These are phyloP conservation scores for Nannochloropsis gaditana DNA, from an alignment of 108 stramenopile species.

Conservation along the genomic window DNA sequence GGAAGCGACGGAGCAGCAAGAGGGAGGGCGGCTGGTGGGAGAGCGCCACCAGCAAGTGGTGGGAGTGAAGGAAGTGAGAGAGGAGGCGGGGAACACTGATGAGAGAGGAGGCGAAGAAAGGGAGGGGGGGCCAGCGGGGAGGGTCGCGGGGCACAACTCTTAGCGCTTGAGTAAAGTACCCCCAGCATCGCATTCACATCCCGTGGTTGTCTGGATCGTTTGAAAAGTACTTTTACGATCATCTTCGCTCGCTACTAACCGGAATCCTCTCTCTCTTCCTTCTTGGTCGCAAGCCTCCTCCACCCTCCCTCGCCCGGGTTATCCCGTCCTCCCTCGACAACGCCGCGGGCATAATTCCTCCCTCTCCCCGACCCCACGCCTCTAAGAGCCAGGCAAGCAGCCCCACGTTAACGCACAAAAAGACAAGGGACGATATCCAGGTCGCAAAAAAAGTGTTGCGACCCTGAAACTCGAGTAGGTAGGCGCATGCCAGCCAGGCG, in stretches of 20 bases:
- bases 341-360: not conserved
- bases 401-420: conserved; percentile 42
- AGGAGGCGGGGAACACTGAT: not conserved
- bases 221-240: too few relatives aligned
- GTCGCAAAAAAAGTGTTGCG: conserved; percentile 39
- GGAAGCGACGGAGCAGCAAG: not conserved
- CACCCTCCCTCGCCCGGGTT: too few relatives aligned
- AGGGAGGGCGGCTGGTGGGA: not conserved
- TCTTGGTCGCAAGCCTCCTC: not conserved
- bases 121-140: not conserved
- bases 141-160: not conserved
- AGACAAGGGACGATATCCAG: conserved; percentile 46
- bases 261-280: not conserved
- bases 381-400: conserved; percentile 22
- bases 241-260: not conserved
- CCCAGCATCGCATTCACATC: too few relatives aligned
- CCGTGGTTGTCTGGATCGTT: too few relatives aligned
- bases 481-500: conserved; percentile 46
- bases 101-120: not conserved
- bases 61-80: not conserved
- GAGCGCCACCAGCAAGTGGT: not conserved
- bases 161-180: too few relatives aligned
- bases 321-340: not conserved
- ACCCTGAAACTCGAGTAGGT: conserved; percentile 51
- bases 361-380: not conserved